phyloP scores from a whole-genome alignment of 2,329 filamentous ascomycete species.

The Pestalotiopsis sp. region DNA sequence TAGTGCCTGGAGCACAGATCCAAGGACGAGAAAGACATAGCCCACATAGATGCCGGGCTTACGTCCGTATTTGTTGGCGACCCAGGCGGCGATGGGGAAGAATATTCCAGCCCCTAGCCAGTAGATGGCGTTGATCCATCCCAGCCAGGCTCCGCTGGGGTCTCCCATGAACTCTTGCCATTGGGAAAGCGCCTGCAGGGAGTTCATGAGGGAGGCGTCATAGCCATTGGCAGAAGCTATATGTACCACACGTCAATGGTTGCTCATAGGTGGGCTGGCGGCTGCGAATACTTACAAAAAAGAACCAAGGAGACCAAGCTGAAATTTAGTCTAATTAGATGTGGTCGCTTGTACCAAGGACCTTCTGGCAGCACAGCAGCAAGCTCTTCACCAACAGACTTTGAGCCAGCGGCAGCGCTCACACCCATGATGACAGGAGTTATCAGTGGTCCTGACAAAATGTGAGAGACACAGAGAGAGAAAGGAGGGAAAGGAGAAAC shows the following conservation, averaged over 20 bases:
- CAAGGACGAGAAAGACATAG: conserved; percentile 33
- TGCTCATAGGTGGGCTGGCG: background rate
- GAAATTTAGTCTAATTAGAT: conserved; percentile 1
- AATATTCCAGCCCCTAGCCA: conserved; percentile 31
- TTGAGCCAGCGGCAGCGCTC: background rate
- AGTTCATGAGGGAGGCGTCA: conserved; percentile 27
- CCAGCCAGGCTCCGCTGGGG: conserved; percentile 22
- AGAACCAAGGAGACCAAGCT: conserved; percentile 8
- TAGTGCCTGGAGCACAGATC: conserved; percentile 30
- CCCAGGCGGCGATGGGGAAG: conserved; percentile 29
- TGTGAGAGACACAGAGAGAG: background rate
- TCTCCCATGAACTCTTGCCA: conserved; percentile 33
- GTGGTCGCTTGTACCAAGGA: conserved; percentile 8
- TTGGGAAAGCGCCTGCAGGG: conserved; percentile 31
- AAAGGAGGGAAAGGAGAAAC: background rate
- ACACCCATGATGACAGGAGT: background rate
- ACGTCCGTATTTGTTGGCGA: conserved; percentile 37
- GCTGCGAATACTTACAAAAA: conserved; percentile 11
- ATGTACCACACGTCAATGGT: conserved; percentile 16
- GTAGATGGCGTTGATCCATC: conserved; percentile 32
- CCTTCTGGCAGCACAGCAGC: background rate
- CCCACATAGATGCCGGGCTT: conserved; percentile 33
- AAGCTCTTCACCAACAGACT: conserved; percentile 8
- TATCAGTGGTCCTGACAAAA: background rate
- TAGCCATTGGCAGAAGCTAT: conserved; percentile 21